Evolutionary conservation across 1,284 basidiomycete species (phyloP).

Genomic region (Rhodotorula sp.): DNA sequence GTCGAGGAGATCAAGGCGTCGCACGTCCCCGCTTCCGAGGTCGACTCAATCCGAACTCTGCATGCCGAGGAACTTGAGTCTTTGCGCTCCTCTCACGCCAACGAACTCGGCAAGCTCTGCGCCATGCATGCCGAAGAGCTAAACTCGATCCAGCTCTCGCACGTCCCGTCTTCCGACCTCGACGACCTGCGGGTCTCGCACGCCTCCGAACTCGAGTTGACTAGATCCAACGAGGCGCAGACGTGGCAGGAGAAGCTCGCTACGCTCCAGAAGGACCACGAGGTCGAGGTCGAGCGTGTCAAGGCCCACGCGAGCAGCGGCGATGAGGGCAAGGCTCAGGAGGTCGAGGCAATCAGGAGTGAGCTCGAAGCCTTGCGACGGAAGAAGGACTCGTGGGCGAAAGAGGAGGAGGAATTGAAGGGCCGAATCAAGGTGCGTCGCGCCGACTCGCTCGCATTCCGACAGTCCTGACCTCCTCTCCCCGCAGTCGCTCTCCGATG

Average conservation of each 20-base stretch:
- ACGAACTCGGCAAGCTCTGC: not conserved
- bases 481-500: constrained; percentile 58
- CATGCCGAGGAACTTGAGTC: not conserved
- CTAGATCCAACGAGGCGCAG: not conserved
- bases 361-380: not conserved
- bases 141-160: not conserved
- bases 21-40: not conserved
- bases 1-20: not conserved
- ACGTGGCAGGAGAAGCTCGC: constrained; percentile 49
- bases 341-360: not conserved
- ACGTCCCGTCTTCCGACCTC: too few species aligned
- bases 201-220: too few species aligned
- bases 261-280: constrained; percentile 55
- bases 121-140: not conserved
- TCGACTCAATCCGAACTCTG: too few species aligned
- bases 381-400: not conserved
- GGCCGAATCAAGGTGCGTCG: not conserved
- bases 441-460: not conserved
- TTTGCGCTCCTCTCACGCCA: not conserved
- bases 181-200: too few species aligned
- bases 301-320: not conserved
- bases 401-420: not conserved
- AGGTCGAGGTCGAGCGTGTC: constrained; percentile 15
- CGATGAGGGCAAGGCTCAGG: not conserved
- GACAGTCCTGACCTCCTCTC: not conserved